Conservation (phyloP, 139 green algal genomes). For the Asterochloris erici region DNA sequence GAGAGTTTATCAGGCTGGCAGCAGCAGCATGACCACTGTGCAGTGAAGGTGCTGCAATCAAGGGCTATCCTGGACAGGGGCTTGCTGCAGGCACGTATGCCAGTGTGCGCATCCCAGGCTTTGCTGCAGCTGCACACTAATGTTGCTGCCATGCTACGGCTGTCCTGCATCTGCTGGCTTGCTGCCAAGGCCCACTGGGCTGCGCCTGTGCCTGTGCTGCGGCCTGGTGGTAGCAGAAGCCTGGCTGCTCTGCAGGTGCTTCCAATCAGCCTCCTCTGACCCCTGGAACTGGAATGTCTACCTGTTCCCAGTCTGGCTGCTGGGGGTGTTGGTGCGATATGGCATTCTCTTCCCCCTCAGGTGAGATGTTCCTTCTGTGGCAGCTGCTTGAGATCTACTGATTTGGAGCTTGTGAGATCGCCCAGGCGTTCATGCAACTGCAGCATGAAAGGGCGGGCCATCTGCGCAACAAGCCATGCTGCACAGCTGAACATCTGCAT, state of each 20-base stretch:
- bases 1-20: too few species aligned
- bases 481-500: too few species aligned
- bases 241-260: slow-evolving; percentile 12
- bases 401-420: too few species aligned
- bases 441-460: too few species aligned
- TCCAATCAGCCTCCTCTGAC: slow-evolving; percentile 48
- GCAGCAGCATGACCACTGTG: too few species aligned
- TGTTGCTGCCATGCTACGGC: too few species aligned
- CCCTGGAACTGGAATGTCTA: slow-evolving; percentile 99
- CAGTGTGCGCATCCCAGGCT: too few species aligned
- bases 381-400: neutral
- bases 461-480: too few species aligned
- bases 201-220: neutral
- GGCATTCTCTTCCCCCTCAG: slow-evolving; percentile 78
- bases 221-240: neutral
- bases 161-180: slow-evolving; percentile 42
- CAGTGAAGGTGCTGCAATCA: too few species aligned
- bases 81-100: slow-evolving; percentile 29
- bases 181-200: neutral
- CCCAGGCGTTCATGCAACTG: too few species aligned
- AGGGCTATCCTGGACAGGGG: slow-evolving; percentile 38
- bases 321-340: slow-evolving; percentile 73
- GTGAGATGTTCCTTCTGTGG: slow-evolving; percentile 11
- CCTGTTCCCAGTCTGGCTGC: slow-evolving; percentile 85
- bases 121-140: too few species aligned